These are phyloP conservation scores for Hamamelis virginiana DNA, from an alignment of 164 flowering plant genomes.

Conservation along the genomic window DNA sequence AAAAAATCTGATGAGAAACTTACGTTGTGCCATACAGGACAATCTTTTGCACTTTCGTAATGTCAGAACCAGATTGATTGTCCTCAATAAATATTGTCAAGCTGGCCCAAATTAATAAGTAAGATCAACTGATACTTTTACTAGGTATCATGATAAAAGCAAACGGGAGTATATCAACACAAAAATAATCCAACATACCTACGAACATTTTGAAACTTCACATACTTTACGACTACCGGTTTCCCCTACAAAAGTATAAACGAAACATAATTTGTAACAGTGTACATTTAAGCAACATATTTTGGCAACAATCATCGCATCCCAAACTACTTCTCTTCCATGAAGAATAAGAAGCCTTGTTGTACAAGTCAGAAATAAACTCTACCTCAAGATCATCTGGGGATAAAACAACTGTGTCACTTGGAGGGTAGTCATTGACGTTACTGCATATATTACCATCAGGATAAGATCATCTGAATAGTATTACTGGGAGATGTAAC, in stretches of 20 bases:
- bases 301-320: background rate
- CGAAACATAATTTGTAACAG: background rate
- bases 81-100: constrained; percentile 95
- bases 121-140: background rate
- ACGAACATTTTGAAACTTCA: constrained; percentile 96
- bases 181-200: constrained; percentile 46
- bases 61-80: constrained; percentile 76
- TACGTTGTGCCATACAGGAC: constrained; percentile 84
- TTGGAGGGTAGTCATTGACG: constrained; percentile 87
- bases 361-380: background rate
- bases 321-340: background rate
- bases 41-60: constrained; percentile 84
- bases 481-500: background rate
- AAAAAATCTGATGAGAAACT: constrained; percentile 28
- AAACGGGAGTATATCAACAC: background rate
- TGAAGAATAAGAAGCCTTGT: background rate
- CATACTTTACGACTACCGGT: constrained; percentile 73
- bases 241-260: constrained; percentile 56
- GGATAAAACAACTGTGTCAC: constrained; percentile 64
- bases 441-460: constrained; percentile 54
- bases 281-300: background rate
- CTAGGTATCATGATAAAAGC: background rate
- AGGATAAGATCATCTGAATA: constrained; percentile 8
- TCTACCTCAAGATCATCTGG: constrained; percentile 70
- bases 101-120: constrained; percentile 39